A percentile compares a stretch with the other conserved stretches of the same genome.
These are phyloP conservation scores for Flaveria brownii DNA, from an alignment of 129 eudicot species.

Conservation along the genomic window DNA sequence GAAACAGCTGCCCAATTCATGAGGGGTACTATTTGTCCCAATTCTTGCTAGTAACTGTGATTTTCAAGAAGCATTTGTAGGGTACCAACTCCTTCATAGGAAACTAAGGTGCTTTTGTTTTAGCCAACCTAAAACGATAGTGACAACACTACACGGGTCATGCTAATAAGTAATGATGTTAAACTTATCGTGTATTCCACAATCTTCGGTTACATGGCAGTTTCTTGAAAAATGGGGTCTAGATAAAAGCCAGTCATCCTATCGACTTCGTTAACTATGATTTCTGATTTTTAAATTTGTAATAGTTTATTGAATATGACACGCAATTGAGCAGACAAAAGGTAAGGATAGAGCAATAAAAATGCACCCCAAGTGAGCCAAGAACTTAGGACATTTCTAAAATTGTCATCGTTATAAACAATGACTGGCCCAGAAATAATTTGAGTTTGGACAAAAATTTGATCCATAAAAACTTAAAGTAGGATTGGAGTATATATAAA, in stretches of 20 bases:
- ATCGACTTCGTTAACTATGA: not conserved
- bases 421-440: too few species aligned
- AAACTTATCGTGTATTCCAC: slow-evolving; percentile 17
- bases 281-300: too few species aligned
- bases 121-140: slow-evolving; percentile 36
- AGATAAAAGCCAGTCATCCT: not conserved
- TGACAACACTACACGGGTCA: slow-evolving; percentile 34
- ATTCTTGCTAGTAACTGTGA: slow-evolving; percentile 17
- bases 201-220: not conserved
- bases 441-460: too few species aligned
- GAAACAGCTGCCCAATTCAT: slow-evolving; percentile 24
- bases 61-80: slow-evolving; percentile 22
- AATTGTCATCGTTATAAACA: too few species aligned
- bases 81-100: slow-evolving; percentile 18
- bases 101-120: slow-evolving; percentile 16
- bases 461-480: too few species aligned
- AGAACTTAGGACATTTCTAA: too few species aligned
- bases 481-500: too few species aligned
- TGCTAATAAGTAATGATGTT: not conserved
- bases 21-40: slow-evolving; percentile 25
- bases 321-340: too few species aligned
- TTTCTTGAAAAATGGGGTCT: not conserved
- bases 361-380: too few species aligned
- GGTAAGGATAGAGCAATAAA: too few species aligned
- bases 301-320: too few species aligned